Conservation (phyloP, 192 early-diverging fungal genomes). For the Irineochytrium annulatum region DNA sequence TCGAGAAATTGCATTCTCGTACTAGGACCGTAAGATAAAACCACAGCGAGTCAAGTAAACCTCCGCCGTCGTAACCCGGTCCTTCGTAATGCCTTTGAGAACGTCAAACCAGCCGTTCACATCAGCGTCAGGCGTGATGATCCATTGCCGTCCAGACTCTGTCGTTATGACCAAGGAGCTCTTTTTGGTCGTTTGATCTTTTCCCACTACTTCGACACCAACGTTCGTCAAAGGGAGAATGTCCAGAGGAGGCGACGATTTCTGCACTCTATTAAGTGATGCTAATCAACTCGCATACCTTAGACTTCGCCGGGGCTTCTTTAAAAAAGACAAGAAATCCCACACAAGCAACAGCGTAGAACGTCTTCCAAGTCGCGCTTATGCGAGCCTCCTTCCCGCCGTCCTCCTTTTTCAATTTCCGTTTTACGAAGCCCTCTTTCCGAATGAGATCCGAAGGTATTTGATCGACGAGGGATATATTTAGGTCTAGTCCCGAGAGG, state of each 20-base stretch:
- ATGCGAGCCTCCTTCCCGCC: constrained; percentile 23
- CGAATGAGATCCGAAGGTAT: constrained; percentile 47
- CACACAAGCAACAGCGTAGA: constrained; percentile 39
- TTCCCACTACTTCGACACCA: constrained; percentile 31
- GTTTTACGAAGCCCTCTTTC: constrained; percentile 33
- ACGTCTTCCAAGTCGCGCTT: constrained; percentile 32
- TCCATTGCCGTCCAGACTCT: constrained; percentile 22
- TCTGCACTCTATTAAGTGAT: constrained; percentile 15
- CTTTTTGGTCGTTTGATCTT: constrained; percentile 42
- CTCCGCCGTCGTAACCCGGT: constrained; percentile 36
- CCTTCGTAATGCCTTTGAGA: constrained; percentile 28
- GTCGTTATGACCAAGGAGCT: constrained; percentile 25
- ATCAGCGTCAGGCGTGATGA: constrained; percentile 34
- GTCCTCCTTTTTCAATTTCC: constrained; percentile 32
- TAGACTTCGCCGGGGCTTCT: constrained; percentile 17
- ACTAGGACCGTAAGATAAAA: constrained; percentile 8
- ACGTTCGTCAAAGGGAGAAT: constrained; percentile 31
- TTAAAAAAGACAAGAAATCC: constrained; percentile 51
- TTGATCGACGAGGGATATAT: constrained; percentile 11
- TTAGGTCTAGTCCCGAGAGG: not conserved
- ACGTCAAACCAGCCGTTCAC: constrained; percentile 37
- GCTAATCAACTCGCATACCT: constrained; percentile 1
- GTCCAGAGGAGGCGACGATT: constrained; percentile 25
- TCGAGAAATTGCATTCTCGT: constrained; percentile 9
- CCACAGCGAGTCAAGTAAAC: constrained; percentile 16